Percentiles rank a stretch among this genome's conserved stretches.
Conservation (phyloP, 225 moss, liverwort and hornwort species). For the Anthoceros angustus region DNA sequence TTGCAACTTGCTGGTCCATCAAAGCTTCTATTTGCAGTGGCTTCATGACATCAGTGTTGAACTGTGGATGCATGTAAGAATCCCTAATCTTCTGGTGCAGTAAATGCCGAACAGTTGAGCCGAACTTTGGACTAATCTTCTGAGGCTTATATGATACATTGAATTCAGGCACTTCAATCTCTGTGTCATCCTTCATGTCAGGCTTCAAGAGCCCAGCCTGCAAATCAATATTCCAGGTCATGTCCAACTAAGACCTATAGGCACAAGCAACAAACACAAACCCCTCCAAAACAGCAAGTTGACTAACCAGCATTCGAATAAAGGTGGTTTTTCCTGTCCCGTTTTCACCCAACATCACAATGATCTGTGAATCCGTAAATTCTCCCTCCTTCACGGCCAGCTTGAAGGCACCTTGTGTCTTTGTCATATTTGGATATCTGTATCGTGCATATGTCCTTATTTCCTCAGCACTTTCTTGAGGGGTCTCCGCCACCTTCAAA, state of each 20-base stretch:
- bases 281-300: not conserved
- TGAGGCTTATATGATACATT: constrained; percentile 96
- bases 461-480: constrained; percentile 93
- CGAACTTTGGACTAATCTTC: constrained; percentile 87
- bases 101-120: constrained; percentile 51
- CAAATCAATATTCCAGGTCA: constrained; percentile 2
- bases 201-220: constrained; percentile 91
- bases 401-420: constrained; percentile 90
- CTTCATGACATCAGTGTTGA: constrained; percentile 92
- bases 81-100: constrained; percentile 81
- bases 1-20: constrained; percentile 82
- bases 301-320: constrained; percentile 87
- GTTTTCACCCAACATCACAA: constrained; percentile 97
- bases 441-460: constrained; percentile 82
- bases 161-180: constrained; percentile 85
- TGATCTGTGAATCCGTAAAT: constrained; percentile 95
- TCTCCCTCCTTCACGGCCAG: constrained; percentile 82
- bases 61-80: constrained; percentile 95
- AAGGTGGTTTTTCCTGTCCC: constrained; percentile 96
- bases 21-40: constrained; percentile 76
- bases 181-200: constrained; percentile 36
- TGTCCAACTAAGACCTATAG: not conserved
- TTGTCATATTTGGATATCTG: constrained; percentile 76
- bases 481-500: constrained; percentile 77
- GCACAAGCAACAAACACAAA: not conserved